Base-by-base conservation (phyloP, 176 grass and related monocot genomes). In the Elymus sibiricus region DNA sequence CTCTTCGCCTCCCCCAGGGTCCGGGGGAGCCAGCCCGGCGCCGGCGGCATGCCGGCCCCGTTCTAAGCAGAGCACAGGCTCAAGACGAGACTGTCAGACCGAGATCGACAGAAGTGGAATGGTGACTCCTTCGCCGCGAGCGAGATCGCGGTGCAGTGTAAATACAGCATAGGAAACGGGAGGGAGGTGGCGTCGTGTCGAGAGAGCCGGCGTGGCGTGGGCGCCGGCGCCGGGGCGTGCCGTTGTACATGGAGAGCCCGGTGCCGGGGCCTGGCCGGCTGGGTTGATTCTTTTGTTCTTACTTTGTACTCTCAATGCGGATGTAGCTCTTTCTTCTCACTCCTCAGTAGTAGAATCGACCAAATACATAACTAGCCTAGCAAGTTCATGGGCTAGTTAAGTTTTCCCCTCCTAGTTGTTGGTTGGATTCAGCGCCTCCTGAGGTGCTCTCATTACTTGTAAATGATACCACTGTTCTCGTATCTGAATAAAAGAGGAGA, bases 1-100 rank as follows among this genome's bases (percentile, higher is more conserved):
- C 64, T 88, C 85, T 91, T 91, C 90, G 82, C 90, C 0, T 88
- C 90, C 26, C 90, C 86, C 7, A 40, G 90, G 24, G 21, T 71
- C 49, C 81, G 53, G 26, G 78, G 29, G 2, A 82, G 25, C 63
- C 78, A 85, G 40, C 10, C 70, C 31, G 44, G 74, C 74, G 64
- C 80, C 80, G 73, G 29, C 47, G 75, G 64, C 75, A 82, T 78
- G 60, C 11, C 87, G 61, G 40, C 21, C 4, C 86, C 82, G 3
- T 91, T 91, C 89, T 91, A 31, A 91, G 37, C 3, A 27, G 2
- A 28, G 4, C 70, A 0, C n/a, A n/a, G n/a, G n/a, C n/a, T n/a
- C n/a, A 43, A 22, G 28, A 24, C 58, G 21, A 47, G 5, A 72
- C 70, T 2, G 69, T 60, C 22, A 43, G 4, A 43, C 1, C 11